Evolutionary conservation across 108 stramenopile genomes (phyloP).

Genomic region (Cylindrotheca fusiformis): DNA sequence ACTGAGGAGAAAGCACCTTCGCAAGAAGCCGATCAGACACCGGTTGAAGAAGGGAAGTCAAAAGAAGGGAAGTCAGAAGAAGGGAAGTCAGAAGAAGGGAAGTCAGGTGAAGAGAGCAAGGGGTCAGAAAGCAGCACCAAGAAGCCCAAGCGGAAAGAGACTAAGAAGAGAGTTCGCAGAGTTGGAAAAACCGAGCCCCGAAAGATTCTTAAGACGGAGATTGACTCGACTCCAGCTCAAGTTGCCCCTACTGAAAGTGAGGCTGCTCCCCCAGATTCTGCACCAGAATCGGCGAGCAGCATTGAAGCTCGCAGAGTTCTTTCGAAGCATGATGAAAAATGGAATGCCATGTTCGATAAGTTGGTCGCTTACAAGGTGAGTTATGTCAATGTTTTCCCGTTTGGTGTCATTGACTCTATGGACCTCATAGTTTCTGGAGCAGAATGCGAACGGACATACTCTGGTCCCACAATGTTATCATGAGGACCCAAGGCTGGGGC

Average conservation of each 20-base stretch:
- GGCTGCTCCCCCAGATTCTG: not conserved
- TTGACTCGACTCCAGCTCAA: not conserved
- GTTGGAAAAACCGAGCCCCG: slow-evolving; percentile 17
- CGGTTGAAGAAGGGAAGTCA: no score
- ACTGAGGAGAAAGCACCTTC: no score
- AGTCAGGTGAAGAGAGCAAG: no score
- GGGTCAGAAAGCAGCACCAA: no score
- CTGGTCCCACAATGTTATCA: slow-evolving; percentile 40
- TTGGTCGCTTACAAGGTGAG: slow-evolving; percentile 28
- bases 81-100: no score
- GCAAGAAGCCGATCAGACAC: no score
- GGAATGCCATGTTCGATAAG: slow-evolving; percentile 38
- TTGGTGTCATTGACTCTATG: not conserved
- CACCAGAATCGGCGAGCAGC: not conserved
- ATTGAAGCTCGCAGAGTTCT: slow-evolving; percentile 14
- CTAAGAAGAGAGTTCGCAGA: slow-evolving; percentile 11
- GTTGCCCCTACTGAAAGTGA: not conserved
- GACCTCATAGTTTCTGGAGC: not conserved
- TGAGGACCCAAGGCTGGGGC: slow-evolving; percentile 31
- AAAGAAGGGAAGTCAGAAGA: no score
- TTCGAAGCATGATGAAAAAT: slow-evolving; percentile 44
- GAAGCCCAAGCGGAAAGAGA: slow-evolving; percentile 3
- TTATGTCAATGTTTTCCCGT: not conserved
- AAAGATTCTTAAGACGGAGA: slow-evolving; percentile 6
- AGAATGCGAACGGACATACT: slow-evolving; percentile 24